Base-by-base conservation (phyloP, 805 yeast species). In the Lipomyces sp. region DNA sequence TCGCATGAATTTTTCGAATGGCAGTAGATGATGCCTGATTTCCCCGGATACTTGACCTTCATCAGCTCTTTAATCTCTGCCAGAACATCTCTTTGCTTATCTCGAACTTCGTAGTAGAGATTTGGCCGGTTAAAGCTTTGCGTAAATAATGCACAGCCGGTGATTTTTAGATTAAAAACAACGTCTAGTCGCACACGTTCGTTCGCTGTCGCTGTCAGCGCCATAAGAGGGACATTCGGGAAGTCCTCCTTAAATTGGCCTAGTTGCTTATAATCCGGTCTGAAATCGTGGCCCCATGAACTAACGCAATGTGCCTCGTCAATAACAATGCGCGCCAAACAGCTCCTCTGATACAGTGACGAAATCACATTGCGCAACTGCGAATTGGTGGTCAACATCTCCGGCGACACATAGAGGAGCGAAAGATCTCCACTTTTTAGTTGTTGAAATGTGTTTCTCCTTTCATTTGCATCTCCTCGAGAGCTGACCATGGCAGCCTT, bases 221-320 rank as follows among this genome's bases (percentile, higher is more conserved):
- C 99, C 92, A 95, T 92, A 67, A 95, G 81, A 0, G 99, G 99
- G 4, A 92, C 86, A 60, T 83, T 84, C 0, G 97, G 96, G 75
- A 84, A 95, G 59, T 85, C 83, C 24, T 79, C 77, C 73, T 92
- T 92, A 77, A 95, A 90, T 70, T 82, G 84, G 45, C 86, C 85
- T 74, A 95, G 81, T 10, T 88, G 89, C 73, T 92, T 90, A 79
- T 95, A 95, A 77, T 95, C 98, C 0, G 98, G 98, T 61, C 99
- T 83, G 77, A 95, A 95, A 77, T 95, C 99, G 78, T 95, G 99
- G 29, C 99, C 99, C 99, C 99, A 95, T 10, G 96, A 89, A 61
- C 97, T 91, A 56, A 95, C 96, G 83, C 99, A 95, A 79, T 95
- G 99, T 0, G 99, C 99, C 75, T 92, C 99, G 79, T 95, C 99